Conservation (phyloP, 495 filamentous ascomycete genomes). For the Lentithecium fluviatile region DNA sequence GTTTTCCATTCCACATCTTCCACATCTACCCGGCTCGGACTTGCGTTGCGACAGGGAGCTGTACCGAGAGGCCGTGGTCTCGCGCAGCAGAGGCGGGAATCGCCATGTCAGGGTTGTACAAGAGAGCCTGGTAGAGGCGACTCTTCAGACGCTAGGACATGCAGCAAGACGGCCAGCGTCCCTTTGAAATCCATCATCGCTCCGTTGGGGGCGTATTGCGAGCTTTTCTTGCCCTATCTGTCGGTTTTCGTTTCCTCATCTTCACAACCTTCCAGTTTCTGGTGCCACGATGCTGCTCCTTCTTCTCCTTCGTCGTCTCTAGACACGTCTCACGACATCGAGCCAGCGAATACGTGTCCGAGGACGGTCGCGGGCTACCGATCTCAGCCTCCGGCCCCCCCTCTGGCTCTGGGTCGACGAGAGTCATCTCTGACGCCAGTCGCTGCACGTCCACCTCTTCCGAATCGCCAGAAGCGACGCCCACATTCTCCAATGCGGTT, state of each 20-base stretch:
- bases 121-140: too few relatives aligned
- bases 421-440: slow-evolving; percentile 18
- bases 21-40: too few relatives aligned
- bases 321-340: slow-evolving; percentile 1
- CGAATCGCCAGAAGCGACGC: slow-evolving; percentile 17
- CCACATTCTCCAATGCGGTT: slow-evolving; percentile 8
- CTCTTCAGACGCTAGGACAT: too few relatives aligned
- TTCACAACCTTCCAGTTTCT: not conserved
- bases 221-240: not conserved
- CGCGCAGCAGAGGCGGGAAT: too few relatives aligned
- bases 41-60: too few relatives aligned
- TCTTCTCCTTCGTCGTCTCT: slow-evolving; percentile 3
- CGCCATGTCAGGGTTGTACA: too few relatives aligned
- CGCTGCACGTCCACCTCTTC: slow-evolving; percentile 20
- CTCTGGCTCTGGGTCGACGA: not conserved
- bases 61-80: too few relatives aligned
- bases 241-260: too few relatives aligned
- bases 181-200: too few relatives aligned
- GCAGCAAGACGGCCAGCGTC: too few relatives aligned
- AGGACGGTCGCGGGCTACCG: slow-evolving; percentile 19
- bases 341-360: slow-evolving; percentile 20
- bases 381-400: not conserved
- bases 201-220: too few relatives aligned
- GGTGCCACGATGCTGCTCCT: not conserved
- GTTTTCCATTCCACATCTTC: too few relatives aligned